Conservation (phyloP, 352 stramenopile genomes). For the Pelagophyceae sp. region DNA sequence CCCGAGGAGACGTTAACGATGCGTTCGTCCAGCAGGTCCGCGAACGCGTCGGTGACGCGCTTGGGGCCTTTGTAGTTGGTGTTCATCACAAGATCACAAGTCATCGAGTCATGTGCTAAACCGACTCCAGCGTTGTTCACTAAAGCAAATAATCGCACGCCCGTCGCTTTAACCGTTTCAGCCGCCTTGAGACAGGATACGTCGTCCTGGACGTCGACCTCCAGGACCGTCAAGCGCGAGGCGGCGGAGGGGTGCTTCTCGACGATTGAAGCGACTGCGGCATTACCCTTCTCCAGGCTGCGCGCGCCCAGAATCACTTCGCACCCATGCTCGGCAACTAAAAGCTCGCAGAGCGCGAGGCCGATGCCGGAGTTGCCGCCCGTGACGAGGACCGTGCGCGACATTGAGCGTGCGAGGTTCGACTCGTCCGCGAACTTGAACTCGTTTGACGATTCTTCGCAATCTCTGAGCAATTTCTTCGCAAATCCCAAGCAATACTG, state of each 20-base stretch:
- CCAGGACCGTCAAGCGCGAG: slow-evolving; percentile 39
- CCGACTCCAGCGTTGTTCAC: slow-evolving; percentile 53
- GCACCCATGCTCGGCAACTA: slow-evolving; percentile 41
- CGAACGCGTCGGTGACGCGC: slow-evolving; percentile 42
- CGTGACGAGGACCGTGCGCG: background rate
- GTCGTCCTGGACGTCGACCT: slow-evolving; percentile 39
- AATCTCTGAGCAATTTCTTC: too few relatives aligned
- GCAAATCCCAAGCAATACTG: too few relatives aligned
- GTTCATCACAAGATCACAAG: slow-evolving; percentile 45
- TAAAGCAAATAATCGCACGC: slow-evolving; percentile 38
- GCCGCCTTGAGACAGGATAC: slow-evolving; percentile 40
- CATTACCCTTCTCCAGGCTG: slow-evolving; percentile 28
- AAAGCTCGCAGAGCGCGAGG: slow-evolving; percentile 39
- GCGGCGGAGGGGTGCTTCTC: background rate
- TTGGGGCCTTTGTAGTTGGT: slow-evolving; percentile 43
- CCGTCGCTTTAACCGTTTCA: slow-evolving; percentile 14
- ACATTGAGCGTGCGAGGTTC: too few relatives aligned
- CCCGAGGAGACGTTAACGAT: slow-evolving; percentile 49
- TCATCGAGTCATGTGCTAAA: slow-evolving; percentile 22
- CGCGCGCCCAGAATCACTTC: slow-evolving; percentile 43
- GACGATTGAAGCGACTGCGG: slow-evolving; percentile 39
- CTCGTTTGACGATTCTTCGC: too few relatives aligned
- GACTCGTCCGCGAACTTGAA: too few relatives aligned
- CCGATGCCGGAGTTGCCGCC: slow-evolving; percentile 37
- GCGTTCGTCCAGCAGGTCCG: slow-evolving; percentile 34